Evolutionary conservation across 1,284 basidiomycete genomes (phyloP).

Genomic region (Earliella scabrosa): DNA sequence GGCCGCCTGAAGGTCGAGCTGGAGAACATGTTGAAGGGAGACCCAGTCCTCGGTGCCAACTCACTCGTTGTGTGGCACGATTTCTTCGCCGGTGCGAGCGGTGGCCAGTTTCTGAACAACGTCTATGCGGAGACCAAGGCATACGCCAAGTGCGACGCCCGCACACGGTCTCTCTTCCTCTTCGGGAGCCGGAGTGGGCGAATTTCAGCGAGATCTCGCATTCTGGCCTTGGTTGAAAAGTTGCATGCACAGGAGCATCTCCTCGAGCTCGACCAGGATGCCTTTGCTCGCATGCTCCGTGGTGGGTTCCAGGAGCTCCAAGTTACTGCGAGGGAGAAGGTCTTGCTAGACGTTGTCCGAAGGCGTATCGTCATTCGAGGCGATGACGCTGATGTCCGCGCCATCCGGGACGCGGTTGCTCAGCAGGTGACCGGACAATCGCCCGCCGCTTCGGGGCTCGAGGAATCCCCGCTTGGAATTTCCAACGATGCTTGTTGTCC

Average conservation of each 20-base stretch:
- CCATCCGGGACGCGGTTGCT: constrained; percentile 5
- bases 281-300: constrained; percentile 41
- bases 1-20: constrained; percentile 40
- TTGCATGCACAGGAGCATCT: constrained; percentile 37
- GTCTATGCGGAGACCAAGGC: constrained; percentile 38
- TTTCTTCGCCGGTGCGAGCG: constrained; percentile 45
- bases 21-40: constrained; percentile 42
- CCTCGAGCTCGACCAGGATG: constrained; percentile 37
- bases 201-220: constrained; percentile 32
- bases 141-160: constrained; percentile 45
- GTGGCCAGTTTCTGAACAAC: constrained; percentile 39
- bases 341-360: constrained; percentile 43
- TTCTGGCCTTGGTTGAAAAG: constrained; percentile 35
- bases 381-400: constrained; percentile 31
- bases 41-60: constrained; percentile 35
- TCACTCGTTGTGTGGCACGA: constrained; percentile 49
- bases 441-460: no score
- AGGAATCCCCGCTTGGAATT: not conserved
- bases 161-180: constrained; percentile 40
- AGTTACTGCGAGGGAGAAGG: constrained; percentile 41
- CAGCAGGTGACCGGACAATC: not conserved
- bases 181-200: constrained; percentile 40
- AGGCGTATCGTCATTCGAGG: constrained; percentile 42
- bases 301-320: constrained; percentile 41
- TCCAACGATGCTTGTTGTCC: constrained; percentile 39